phyloP scores from a whole-genome alignment of 2,329 filamentous ascomycete species.

The Huntiella omanensis region DNA sequence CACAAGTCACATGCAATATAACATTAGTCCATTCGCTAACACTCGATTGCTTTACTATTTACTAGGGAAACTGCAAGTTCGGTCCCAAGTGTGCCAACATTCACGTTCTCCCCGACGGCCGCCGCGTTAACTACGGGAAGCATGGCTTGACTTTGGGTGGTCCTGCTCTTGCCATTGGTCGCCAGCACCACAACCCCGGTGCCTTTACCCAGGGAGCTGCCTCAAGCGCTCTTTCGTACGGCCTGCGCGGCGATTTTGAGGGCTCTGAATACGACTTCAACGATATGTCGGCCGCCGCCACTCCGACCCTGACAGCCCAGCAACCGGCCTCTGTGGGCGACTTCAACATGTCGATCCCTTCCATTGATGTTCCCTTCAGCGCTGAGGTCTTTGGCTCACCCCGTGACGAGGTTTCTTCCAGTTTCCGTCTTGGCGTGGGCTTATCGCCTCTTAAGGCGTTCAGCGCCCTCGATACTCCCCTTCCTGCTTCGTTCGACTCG shows the following conservation, averaged over 20 bases:
- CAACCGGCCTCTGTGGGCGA: slow-evolving; percentile 24
- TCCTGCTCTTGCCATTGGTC: slow-evolving; percentile 38
- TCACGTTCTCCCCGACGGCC: slow-evolving; percentile 84
- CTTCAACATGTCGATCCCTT: slow-evolving; percentile 23
- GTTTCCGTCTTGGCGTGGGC: slow-evolving; percentile 35
- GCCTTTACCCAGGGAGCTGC: slow-evolving; percentile 44
- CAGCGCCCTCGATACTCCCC: slow-evolving; percentile 82
- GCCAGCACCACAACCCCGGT: slow-evolving; percentile 10
- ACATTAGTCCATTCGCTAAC: too few species aligned
- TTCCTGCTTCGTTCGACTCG: slow-evolving; percentile 90
- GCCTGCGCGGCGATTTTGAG: slow-evolving; percentile 26
- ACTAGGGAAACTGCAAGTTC: slow-evolving; percentile 93
- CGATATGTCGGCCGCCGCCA: slow-evolving; percentile 17
- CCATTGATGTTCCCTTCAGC: slow-evolving; percentile 41
- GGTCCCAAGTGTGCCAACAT: slow-evolving; percentile 94
- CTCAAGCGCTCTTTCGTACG: slow-evolving; percentile 44
- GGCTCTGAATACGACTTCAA: slow-evolving; percentile 22
- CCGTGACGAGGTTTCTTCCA: slow-evolving; percentile 40
- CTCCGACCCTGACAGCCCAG: not conserved
- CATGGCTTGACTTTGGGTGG: slow-evolving; percentile 47
- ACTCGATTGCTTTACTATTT: not conserved
- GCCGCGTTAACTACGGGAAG: slow-evolving; percentile 67
- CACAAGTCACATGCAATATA: too few species aligned
- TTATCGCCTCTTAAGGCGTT: slow-evolving; percentile 60
- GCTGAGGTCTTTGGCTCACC: slow-evolving; percentile 62